phyloP scores from a whole-genome alignment of 139 green algal genomes.

The Micromonas commoda region DNA sequence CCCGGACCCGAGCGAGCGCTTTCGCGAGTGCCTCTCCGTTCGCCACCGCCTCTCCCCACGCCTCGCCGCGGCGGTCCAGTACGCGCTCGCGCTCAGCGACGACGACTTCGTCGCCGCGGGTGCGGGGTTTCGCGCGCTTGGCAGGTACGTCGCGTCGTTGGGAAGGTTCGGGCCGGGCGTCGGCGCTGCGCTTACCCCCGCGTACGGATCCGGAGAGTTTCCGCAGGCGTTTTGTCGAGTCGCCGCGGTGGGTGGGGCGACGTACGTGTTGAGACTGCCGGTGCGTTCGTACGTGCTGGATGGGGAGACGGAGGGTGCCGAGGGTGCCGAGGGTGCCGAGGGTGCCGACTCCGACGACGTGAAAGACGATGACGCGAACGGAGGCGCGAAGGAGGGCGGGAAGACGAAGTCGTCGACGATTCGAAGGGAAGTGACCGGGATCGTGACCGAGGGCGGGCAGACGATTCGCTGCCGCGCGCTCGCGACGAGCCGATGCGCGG shows the following conservation, averaged over 20 bases:
- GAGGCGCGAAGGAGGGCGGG: too few relatives aligned
- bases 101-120: background rate
- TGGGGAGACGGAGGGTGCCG: background rate
- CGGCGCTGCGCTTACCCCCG: constrained; percentile 29
- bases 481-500: background rate
- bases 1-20: background rate
- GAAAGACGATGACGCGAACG: too few relatives aligned
- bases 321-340: too few relatives aligned
- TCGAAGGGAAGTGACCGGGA: background rate
- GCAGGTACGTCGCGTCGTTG: background rate
- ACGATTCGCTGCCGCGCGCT: background rate
- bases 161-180: constrained; percentile 36
- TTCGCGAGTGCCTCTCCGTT: background rate
- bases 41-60: background rate
- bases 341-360: too few relatives aligned
- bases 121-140: background rate
- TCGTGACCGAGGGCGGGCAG: background rate
- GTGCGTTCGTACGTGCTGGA: background rate
- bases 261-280: constrained; percentile 29
- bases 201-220: constrained; percentile 37
- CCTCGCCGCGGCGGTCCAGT: constrained; percentile 11
- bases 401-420: too few relatives aligned
- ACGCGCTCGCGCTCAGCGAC: constrained; percentile 1
- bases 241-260: constrained; percentile 36
- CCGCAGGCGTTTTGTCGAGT: constrained; percentile 42